phyloP scores from a whole-genome alignment of 2,329 filamentous ascomycete genomes.

The Coniochaeta sp. region DNA sequence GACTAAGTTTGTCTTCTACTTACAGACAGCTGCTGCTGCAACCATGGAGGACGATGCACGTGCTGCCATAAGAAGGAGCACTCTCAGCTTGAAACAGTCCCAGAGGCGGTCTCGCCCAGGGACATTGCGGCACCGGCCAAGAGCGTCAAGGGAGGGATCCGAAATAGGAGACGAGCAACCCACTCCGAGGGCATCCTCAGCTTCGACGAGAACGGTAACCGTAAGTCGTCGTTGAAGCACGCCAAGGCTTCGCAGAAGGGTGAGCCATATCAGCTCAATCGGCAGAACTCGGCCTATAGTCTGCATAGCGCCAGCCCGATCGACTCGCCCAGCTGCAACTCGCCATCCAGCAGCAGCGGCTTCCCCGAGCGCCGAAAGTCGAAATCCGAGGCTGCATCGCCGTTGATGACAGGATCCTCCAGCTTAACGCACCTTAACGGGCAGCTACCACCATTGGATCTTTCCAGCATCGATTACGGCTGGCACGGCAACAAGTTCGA shows the following conservation, averaged over 20 bases:
- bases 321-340: conserved; percentile 26
- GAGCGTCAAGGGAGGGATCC: conserved; percentile 30
- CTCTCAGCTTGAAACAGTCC: conserved; percentile 51
- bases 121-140: conserved; percentile 14
- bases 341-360: conserved; percentile 27
- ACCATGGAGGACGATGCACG: conserved; percentile 60
- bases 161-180: conserved; percentile 38
- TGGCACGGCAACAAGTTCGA: conserved; percentile 25
- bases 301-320: conserved; percentile 35
- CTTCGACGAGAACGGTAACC: conserved; percentile 58
- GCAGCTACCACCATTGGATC: conserved; percentile 49
- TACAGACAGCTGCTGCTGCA: conserved; percentile 61
- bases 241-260: conserved; percentile 39
- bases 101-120: conserved; percentile 54
- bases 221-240: conserved; percentile 52
- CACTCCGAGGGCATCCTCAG: conserved; percentile 53
- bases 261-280: conserved; percentile 34
- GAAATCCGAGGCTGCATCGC: conserved; percentile 56
- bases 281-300: conserved; percentile 50
- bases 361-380: conserved; percentile 41
- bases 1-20: conserved; percentile 18
- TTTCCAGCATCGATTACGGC: conserved; percentile 47
- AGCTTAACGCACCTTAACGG: conserved; percentile 42
- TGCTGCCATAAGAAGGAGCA: conserved; percentile 58
- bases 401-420: conserved; percentile 39